Evolutionary conservation across 2,329 filamentous ascomycete species (phyloP), one percentile per base, ranked within the genome.

Genomic region (Scolecobasidium constrictum): DNA sequence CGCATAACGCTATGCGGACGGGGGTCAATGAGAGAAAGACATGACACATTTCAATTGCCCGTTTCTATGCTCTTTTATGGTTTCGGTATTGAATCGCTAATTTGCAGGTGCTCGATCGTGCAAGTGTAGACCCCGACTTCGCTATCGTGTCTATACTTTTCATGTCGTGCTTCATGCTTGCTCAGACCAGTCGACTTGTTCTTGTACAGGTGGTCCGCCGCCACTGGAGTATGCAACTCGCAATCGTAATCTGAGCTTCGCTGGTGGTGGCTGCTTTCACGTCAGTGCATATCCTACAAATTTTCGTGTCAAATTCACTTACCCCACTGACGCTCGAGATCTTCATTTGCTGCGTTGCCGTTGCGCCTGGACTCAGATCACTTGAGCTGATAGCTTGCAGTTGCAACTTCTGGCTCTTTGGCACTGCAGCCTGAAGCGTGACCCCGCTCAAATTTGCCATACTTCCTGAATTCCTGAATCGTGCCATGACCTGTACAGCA

Each of bases 131-230:
- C n/a, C n/a, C n/a, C n/a, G n/a, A n/a, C n/a, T n/a, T n/a, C n/a
- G n/a, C n/a, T n/a, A n/a, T n/a, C 26, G 26, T 31, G 26, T 31
- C 9, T n/a, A 31, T 31, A 31, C n/a, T 7, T 31, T 9, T 9
- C 26, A 31, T 31, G 26, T 31, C 9, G 9, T 31, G 26, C 15
- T 16, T 17, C 21, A 65, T 38, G 56, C 52, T 43, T 86, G 81
- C 64, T 98, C 92, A 21, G 84, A 81, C 92, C 92, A 98, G 67
- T 95, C 93, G 46, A 96, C 87, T 65, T 96, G 88, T 56, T 98
- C 92, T 58, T 83, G 82, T 15, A 93, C 72, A 48, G 81, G 74
- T 41, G 78, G 78, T 18, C 71, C 76, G 45, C 76, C 74, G 45
- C 82, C 77, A 60, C 83, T 83, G 23, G 75, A 68, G 60, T 87